Evolutionary conservation across 2,329 filamentous ascomycete genomes (phyloP), one percentile per base, ranked within the genome.

Genomic region (Samsoniella hepiali): DNA sequence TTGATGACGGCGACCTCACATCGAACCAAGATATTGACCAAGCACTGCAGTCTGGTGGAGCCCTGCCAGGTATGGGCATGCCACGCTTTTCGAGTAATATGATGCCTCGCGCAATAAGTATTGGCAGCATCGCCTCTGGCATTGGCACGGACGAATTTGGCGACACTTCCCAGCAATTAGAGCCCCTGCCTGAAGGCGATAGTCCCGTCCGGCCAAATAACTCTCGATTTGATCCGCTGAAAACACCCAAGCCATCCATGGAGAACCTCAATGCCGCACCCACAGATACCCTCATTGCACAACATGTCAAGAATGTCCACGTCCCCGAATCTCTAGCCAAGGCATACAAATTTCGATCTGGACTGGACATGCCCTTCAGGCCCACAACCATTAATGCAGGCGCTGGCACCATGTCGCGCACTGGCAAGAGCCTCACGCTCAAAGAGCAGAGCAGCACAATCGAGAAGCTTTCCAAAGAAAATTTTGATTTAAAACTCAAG

Each of bases 401-500:
- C 27, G 79, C 80, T 3, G 77, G 79, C 9, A 82, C 83, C 32
- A 82, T 81, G 0, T 71, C 71, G 34, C 82, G 86, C 50, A 82
- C 82, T 51, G 87, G 88, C 27, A 88, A 85, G 71, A 91, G 86
- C 69, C 80, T 99, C 76, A 98, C 95, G 0, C 80, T 99, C 47
- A 98, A 97, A 75, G 95, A 99, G 76, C 95, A 99, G 76, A 97
- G 94, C 73, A 96, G 90, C 76, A 98, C 94, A 15, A 97, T 99
- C 67, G 95, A 99, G 75, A 88, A 93, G 64, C 83, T 98, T 2
- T 96, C 92, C 65, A 99, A 99, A 77, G 95, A 99, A 75, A 99
- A 99, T 68, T 99, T 98, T 73, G 94, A 97, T 73, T 79, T 98
- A 62, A 97, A 98, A 77, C 88, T 98, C 76, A 96, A 97, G 74